Percentiles rank a stretch among this genome's conserved stretches.
Evolutionary conservation across 768 basidiomycete species (phyloP).

Genomic region (Rhodotorula kratochvilovae): DNA sequence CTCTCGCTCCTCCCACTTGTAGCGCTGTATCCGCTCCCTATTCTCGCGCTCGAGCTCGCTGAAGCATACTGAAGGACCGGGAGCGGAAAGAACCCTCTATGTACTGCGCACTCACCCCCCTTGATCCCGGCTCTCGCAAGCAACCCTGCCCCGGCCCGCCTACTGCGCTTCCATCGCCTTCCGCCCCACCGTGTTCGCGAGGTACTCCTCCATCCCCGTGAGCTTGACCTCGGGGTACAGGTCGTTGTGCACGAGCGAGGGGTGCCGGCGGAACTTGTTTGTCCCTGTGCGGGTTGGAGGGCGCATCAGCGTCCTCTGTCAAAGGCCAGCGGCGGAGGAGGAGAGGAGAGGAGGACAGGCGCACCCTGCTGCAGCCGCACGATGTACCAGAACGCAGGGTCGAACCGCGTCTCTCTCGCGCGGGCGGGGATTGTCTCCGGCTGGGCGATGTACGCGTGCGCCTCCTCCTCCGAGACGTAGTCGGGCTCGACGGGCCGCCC

Average conservation of each 20-base stretch:
- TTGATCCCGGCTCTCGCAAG: no score
- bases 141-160: no score
- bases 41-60: no score
- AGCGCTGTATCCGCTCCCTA: no score
- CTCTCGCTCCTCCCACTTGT: no score
- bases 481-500: background rate
- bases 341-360: background rate
- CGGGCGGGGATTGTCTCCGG: background rate
- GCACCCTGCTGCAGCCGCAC: background rate
- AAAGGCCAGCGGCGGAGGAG: background rate
- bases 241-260: background rate
- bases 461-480: background rate
- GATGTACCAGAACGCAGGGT: background rate
- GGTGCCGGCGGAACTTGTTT: background rate
- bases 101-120: no score
- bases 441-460: background rate
- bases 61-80: no score
- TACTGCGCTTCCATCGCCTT: no score
- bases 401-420: background rate
- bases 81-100: no score
- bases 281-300: background rate
- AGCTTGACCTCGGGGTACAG: conserved; percentile 38
- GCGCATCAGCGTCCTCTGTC: background rate
- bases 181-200: background rate
- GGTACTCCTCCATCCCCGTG: conserved; percentile 41